Evolutionary conservation across 129 eudicot species (phyloP).

Genomic region (Calendula officinalis): DNA sequence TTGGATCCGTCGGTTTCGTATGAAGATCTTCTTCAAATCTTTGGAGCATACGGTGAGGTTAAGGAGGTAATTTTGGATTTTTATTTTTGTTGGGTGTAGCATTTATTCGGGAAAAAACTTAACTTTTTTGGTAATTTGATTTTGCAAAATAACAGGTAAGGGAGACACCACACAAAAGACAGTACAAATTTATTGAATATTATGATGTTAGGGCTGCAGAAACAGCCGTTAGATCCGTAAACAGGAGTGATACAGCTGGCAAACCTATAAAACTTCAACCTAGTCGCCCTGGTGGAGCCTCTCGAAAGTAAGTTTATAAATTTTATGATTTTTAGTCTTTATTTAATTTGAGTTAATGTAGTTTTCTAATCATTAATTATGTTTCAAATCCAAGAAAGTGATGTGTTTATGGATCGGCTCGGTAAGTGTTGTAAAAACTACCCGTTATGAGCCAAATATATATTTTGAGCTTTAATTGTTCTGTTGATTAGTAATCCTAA

Average conservation of each 20-base stretch:
- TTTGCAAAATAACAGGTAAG: constrained; percentile 54
- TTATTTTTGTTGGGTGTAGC: neutral
- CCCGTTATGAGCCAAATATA: no score
- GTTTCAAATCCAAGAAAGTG: no score
- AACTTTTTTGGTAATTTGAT: neutral
- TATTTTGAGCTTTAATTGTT: neutral
- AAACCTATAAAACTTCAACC: constrained; percentile 95
- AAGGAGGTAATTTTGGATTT: constrained; percentile 60
- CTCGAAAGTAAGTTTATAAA: constrained; percentile 55
- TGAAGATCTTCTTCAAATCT: constrained; percentile 83
- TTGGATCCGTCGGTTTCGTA: constrained; percentile 91
- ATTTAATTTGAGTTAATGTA: neutral
- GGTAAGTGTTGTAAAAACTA: no score
- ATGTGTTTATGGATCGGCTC: no score
- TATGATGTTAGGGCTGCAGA: constrained; percentile 95
- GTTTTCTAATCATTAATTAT: no score
- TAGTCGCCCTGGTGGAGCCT: constrained; percentile 96
- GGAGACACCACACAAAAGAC: constrained; percentile 90
- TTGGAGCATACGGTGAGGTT: constrained; percentile 93
- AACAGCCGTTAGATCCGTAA: constrained; percentile 80
- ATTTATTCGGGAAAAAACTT: constrained; percentile 1
- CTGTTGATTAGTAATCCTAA: neutral
- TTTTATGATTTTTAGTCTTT: neutral
- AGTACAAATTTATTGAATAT: constrained; percentile 84
- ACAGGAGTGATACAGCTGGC: constrained; percentile 96